Evolutionary conservation across 495 filamentous ascomycete species (phyloP), one percentile per base, ranked within the genome.

Genomic region (Xanthoparmelia taractica): DNA sequence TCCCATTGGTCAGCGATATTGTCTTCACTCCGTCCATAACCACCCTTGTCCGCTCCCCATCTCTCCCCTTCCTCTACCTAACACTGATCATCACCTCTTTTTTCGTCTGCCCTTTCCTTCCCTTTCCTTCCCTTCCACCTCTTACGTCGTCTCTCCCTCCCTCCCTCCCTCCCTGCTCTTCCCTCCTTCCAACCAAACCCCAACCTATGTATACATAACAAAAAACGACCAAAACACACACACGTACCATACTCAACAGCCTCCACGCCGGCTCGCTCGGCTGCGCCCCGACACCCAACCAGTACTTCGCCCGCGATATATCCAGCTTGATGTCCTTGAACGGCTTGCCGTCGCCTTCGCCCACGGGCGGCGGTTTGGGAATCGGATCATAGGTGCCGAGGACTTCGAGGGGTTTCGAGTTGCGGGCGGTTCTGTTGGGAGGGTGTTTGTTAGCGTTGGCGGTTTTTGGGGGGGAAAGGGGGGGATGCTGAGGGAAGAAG

Each of bases 241-340:
- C 54, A 67, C 61, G 56, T 79, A 96, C 94, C 89, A 96, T 85
- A 58, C 79, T 78, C 74, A 98, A 74, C 67, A 98, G 70, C 76
- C 91, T 80, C 94, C 91, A 95, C 34, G 86, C 88, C 6, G 88
- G 82, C 67, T 96, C 90, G 67, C 86, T 92, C 34, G 94, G 92
- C 76, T 98, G 94, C 45, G 94, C 94, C 5, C 94, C 94, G 13
- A 97, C 92, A 72, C 94, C 94, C 18, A 98, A 78, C 94, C 94
- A 98, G 77, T 98, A 98, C 74, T 88, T 86, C 59, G 92, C 88
- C 56, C 94, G 80, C 59, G 82, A 74, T 2, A 79, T 80, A 78
- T 98, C 94, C 4, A 98, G 80, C 61, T 90, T 85, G 69, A 98
- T 88, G 61, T 97, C 92, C 75, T 98, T 98, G 73, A 84, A 86